phyloP scores from a whole-genome alignment of 2,329 filamentous ascomycete species.

The Knufia fluminis region DNA sequence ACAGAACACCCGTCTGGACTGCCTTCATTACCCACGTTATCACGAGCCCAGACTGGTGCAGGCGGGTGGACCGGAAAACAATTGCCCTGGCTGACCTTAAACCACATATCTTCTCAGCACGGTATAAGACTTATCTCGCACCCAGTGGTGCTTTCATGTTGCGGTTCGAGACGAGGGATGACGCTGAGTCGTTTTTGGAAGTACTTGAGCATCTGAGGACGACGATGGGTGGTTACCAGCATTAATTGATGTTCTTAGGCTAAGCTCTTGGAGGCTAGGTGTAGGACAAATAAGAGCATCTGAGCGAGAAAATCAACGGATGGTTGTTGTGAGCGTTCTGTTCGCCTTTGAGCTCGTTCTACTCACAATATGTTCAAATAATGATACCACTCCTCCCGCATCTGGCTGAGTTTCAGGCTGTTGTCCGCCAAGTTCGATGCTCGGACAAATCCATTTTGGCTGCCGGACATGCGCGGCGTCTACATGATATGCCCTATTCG shows the following conservation, averaged over 20 bases:
- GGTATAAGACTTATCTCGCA: constrained; percentile 37
- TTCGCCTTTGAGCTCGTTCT: background rate
- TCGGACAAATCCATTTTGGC: too few relatives aligned
- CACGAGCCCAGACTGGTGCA: constrained; percentile 40
- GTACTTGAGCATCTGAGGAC: constrained; percentile 3
- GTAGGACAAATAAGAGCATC: too few relatives aligned
- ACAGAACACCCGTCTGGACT: constrained; percentile 53
- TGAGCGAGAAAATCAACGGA: background rate
- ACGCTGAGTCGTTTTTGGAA: constrained; percentile 5
- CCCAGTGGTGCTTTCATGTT: constrained; percentile 32
- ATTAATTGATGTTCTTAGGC: too few relatives aligned
- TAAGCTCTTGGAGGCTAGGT: too few relatives aligned
- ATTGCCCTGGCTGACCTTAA: constrained; percentile 43
- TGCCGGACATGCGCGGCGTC: background rate
- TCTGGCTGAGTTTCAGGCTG: too few relatives aligned
- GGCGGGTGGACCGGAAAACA: constrained; percentile 28
- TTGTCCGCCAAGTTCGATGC: background rate
- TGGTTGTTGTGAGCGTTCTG: background rate
- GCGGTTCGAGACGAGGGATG: constrained; percentile 26
- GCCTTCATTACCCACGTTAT: constrained; percentile 45
- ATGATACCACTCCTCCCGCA: background rate
- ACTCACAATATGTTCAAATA: too few relatives aligned
- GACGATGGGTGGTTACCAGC: background rate
- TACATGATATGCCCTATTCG: background rate
- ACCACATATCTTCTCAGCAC: constrained; percentile 44